These are phyloP conservation scores for Ophioceras dolichostomum DNA, from an alignment of 2,329 filamentous ascomycete species.

Conservation along the genomic window DNA sequence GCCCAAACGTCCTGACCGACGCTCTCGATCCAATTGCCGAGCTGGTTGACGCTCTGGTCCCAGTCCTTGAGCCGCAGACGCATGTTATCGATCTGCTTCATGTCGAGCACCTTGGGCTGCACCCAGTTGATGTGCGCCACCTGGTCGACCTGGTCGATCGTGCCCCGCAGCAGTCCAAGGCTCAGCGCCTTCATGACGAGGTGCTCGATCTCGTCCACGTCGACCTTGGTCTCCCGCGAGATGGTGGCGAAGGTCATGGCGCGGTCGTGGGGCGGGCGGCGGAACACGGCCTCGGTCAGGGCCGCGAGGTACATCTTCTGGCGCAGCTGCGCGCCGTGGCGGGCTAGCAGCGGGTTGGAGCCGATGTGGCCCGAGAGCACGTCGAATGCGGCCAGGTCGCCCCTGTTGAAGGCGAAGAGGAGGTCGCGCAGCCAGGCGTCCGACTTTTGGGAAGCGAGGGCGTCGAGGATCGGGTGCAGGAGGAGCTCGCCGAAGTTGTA, in stretches of 20 bases:
- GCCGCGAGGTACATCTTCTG: slow-evolving; percentile 98
- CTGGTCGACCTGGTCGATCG: slow-evolving; percentile 91
- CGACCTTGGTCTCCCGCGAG: slow-evolving; percentile 82
- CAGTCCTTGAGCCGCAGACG: slow-evolving; percentile 77
- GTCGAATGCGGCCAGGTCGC: slow-evolving; percentile 81
- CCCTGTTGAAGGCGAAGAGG: slow-evolving; percentile 95
- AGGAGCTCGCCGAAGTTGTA: slow-evolving; percentile 99
- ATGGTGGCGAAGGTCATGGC: slow-evolving; percentile 88
- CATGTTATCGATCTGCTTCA: slow-evolving; percentile 92
- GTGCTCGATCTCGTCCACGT: slow-evolving; percentile 87
- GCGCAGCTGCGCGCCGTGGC: slow-evolving; percentile 75
- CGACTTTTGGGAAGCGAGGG: slow-evolving; percentile 46
- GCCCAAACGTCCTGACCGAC: slow-evolving; percentile 95
- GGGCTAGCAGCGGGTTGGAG: slow-evolving; percentile 65
- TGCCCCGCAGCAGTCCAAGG: slow-evolving; percentile 76
- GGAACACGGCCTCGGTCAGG: slow-evolving; percentile 91
- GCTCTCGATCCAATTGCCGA: slow-evolving; percentile 94
- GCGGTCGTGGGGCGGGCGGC: slow-evolving; percentile 86
- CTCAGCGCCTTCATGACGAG: slow-evolving; percentile 99
- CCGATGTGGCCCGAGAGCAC: slow-evolving; percentile 68
- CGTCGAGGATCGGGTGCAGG: slow-evolving; percentile 88
- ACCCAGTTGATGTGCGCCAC: slow-evolving; percentile 97
- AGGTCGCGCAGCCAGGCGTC: slow-evolving; percentile 87
- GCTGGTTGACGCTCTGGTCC: slow-evolving; percentile 89
- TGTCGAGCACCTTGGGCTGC: slow-evolving; percentile 93